Evolutionary conservation across 441 rosid species (phyloP), one percentile per base, ranked within the genome.

Genomic region (Brassica hybrid): DNA sequence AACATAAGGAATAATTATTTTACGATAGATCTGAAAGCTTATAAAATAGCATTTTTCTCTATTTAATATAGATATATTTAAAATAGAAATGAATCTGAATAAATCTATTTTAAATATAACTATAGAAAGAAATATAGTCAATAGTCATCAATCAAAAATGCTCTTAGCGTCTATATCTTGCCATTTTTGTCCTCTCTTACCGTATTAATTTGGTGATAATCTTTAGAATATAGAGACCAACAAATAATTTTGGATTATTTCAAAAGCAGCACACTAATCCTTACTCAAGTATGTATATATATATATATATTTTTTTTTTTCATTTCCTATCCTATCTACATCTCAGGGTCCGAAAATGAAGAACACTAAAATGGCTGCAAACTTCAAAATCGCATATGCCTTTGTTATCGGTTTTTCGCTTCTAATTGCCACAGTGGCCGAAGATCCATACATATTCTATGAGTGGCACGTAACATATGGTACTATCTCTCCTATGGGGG

Each of bases 391-490:
- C 45, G 52, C 30, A 0, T 48, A 1, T 16, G 14, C 21, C 18
- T 18, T 65, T 8, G 3, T 65, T 5, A 38, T 36, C 12, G 27
- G 16, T 38, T 36, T 65, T 18, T 65, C 52, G 52, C 50, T 36
- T 38, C 30, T 65, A 18, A 65, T 18, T 36, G 50, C 16, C 52
- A 17, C 21, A 2, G 27, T 2, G 52, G 68, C 68, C 5, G 68
- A 65, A 36, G 16, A 38, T 18, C 68, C 68, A 7, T 65, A 65
- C 30, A 65, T 1, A 38, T 65, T 17, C 16, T 65, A 36, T 10
- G 68, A 65, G 43, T 65, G 68, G 68, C 68, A 38, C 52, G 68
- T 65, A 17, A 65, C 52, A 0, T 38, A 65, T 65, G 68, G 68
- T 17, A 18, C 50, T 10, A 65, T 65, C 52, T 36, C 30, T 36